A percentile compares a stretch with the other conserved stretches of the same genome.
phyloP scores from a whole-genome alignment of 2,329 filamentous ascomycete genomes.

The Trematosphaeria pertusa region DNA sequence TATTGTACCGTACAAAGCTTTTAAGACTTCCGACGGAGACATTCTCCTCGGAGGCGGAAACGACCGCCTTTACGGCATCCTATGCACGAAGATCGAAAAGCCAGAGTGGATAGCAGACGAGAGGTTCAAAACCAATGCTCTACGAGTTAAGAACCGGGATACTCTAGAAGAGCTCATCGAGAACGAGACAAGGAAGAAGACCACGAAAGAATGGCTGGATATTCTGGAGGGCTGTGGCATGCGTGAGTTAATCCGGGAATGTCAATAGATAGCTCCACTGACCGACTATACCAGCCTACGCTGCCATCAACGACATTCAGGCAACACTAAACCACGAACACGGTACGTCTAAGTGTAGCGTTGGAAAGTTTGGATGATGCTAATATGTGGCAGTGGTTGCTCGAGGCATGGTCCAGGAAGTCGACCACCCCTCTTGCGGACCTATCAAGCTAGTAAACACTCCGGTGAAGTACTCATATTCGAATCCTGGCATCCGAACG shows the following conservation, averaged over 20 bases:
- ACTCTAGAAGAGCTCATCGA: constrained; percentile 83
- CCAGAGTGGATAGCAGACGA: constrained; percentile 65
- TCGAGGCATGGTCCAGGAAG: constrained; percentile 86
- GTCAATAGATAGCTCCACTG: neutral
- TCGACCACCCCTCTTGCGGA: constrained; percentile 84
- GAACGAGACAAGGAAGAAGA: constrained; percentile 73
- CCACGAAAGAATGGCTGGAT: constrained; percentile 86
- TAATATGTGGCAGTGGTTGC: constrained; percentile 62
- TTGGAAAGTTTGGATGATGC: constrained; percentile 5
- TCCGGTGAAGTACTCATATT: constrained; percentile 91
- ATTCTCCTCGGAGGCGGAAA: constrained; percentile 70
- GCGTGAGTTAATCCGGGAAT: constrained; percentile 54
- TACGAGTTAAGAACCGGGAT: constrained; percentile 71
- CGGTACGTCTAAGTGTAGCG: constrained; percentile 59
- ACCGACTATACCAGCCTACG: constrained; percentile 64
- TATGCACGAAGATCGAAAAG: constrained; percentile 64
- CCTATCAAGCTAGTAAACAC: constrained; percentile 90
- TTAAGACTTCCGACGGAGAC: constrained; percentile 68
- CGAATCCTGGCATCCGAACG: constrained; percentile 75
- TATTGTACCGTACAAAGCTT: constrained; percentile 94
- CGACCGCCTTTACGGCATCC: constrained; percentile 66
- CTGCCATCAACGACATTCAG: constrained; percentile 92
- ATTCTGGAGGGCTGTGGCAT: constrained; percentile 89
- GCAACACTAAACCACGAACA: constrained; percentile 84
- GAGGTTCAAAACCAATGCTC: constrained; percentile 65